These are phyloP conservation scores for Jacaranda copaia DNA, from an alignment of 257 asterid species.

Conservation along the genomic window DNA sequence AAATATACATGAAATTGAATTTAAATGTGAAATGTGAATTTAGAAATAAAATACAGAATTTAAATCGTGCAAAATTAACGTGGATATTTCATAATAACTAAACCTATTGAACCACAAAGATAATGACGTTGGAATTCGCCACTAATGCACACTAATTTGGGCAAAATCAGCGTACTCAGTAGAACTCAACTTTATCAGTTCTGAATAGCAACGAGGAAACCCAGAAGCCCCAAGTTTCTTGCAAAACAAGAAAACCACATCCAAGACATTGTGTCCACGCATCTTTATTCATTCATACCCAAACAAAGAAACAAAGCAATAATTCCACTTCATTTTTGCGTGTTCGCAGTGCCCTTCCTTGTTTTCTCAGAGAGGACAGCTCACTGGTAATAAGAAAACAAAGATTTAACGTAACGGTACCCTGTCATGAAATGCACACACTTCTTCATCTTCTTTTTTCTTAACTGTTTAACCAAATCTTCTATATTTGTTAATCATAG, in stretches of 20 bases:
- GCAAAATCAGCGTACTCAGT: background rate
- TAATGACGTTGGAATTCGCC: too few relatives aligned
- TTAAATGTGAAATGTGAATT: too few relatives aligned
- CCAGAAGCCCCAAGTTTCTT: slow-evolving; percentile 2
- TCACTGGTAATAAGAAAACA: background rate
- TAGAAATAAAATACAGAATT: too few relatives aligned
- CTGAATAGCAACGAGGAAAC: background rate
- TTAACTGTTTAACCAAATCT: slow-evolving; percentile 17
- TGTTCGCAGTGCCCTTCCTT: background rate
- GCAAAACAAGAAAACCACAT: slow-evolving; percentile 9
- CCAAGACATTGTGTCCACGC: too few relatives aligned
- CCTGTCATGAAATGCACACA: background rate
- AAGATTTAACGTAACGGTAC: background rate
- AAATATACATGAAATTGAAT: too few relatives aligned
- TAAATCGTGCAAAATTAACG: too few relatives aligned
- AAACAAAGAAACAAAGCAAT: background rate
- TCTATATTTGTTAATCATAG: slow-evolving; percentile 17
- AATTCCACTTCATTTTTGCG: background rate
- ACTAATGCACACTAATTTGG: too few relatives aligned
- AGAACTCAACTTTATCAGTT: background rate
- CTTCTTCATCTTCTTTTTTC: background rate
- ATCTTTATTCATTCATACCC: background rate
- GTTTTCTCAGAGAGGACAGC: background rate
- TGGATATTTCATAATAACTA: too few relatives aligned
- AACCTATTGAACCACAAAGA: too few relatives aligned